phyloP scores from a whole-genome alignment of 2,329 filamentous ascomycete species.

The Raffaelea albimanens region DNA sequence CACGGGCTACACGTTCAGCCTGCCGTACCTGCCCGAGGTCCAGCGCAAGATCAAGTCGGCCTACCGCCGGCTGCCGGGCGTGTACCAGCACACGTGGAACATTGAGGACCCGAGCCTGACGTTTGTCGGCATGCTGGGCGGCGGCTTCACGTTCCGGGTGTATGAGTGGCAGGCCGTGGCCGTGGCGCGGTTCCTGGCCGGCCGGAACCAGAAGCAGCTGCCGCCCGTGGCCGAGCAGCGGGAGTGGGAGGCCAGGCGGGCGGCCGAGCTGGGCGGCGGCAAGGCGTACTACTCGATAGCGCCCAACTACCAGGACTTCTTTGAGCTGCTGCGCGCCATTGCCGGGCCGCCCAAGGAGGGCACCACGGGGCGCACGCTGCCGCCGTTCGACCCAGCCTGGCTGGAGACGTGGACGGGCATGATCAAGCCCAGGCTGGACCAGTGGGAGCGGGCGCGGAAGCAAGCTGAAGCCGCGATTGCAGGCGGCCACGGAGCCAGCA shows the following conservation, averaged over 20 bases:
- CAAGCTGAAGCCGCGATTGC: neutral
- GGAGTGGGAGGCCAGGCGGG: constrained; percentile 48
- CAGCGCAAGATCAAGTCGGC: constrained; percentile 29
- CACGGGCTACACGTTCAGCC: constrained; percentile 55
- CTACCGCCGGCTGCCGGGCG: constrained; percentile 32
- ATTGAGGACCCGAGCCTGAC: constrained; percentile 41
- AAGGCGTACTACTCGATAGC: constrained; percentile 45
- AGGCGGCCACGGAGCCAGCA: neutral
- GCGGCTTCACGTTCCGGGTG: constrained; percentile 55
- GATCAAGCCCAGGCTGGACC: neutral
- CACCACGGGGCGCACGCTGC: neutral
- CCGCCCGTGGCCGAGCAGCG: constrained; percentile 40
- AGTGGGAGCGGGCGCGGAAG: neutral
- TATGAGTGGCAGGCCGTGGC: constrained; percentile 61
- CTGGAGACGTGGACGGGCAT: neutral
- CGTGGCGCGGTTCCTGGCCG: constrained; percentile 47
- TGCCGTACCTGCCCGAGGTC: constrained; percentile 49
- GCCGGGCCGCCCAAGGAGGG: constrained; percentile 28
- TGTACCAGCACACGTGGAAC: constrained; percentile 51
- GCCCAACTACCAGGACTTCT: constrained; percentile 56
- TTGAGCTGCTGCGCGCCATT: constrained; percentile 42
- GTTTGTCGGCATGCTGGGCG: constrained; percentile 48
- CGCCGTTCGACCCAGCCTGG: constrained; percentile 4
- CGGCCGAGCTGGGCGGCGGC: constrained; percentile 44
- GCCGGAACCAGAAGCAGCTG: constrained; percentile 31